These are phyloP conservation scores for Imleria badia DNA, from an alignment of 768 basidiomycete genomes.

Conservation along the genomic window DNA sequence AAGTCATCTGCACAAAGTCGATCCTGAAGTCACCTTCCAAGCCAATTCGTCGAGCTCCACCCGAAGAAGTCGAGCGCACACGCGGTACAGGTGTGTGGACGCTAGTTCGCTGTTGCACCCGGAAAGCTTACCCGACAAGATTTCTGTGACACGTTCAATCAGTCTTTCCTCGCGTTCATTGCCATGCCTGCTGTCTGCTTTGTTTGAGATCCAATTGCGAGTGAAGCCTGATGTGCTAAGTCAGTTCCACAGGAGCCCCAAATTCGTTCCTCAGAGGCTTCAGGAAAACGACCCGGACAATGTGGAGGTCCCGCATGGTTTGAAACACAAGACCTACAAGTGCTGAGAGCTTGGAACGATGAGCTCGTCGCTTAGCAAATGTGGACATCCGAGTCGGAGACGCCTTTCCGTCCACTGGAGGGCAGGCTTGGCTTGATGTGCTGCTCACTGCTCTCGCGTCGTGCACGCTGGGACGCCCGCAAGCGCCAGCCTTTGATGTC, in stretches of 20 bases:
- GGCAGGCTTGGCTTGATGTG: too few relatives aligned
- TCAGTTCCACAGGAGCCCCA: conserved; percentile 63
- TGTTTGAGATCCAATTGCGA: conserved; percentile 80
- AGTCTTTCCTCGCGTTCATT: conserved; percentile 75
- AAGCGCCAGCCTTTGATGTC: conserved; percentile 40
- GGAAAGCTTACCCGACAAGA: conserved; percentile 48
- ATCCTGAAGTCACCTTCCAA: conserved; percentile 37
- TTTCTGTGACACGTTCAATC: conserved; percentile 55
- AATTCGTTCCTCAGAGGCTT: conserved; percentile 37
- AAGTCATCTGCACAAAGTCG: conserved; percentile 39
- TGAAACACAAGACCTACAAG: conserved; percentile 74
- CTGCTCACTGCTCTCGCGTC: too few relatives aligned
- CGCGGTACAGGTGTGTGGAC: conserved; percentile 70
- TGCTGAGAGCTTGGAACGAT: conserved; percentile 79
- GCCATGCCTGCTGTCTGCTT: conserved; percentile 68
- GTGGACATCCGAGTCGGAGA: too few relatives aligned
- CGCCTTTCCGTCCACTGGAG: too few relatives aligned
- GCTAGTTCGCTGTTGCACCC: conserved; percentile 32
- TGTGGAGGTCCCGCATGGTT: conserved; percentile 65
- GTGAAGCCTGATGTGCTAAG: conserved; percentile 70
- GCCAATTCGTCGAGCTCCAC: conserved; percentile 21
- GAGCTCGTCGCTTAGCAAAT: conserved; percentile 72
- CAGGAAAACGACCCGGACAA: conserved; percentile 41
- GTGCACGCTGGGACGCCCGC: conserved; percentile 51
- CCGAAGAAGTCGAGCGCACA: conserved; percentile 56